Conservation (phyloP, 495 filamentous ascomycete species). For the Astrothelium macrocarpum region DNA sequence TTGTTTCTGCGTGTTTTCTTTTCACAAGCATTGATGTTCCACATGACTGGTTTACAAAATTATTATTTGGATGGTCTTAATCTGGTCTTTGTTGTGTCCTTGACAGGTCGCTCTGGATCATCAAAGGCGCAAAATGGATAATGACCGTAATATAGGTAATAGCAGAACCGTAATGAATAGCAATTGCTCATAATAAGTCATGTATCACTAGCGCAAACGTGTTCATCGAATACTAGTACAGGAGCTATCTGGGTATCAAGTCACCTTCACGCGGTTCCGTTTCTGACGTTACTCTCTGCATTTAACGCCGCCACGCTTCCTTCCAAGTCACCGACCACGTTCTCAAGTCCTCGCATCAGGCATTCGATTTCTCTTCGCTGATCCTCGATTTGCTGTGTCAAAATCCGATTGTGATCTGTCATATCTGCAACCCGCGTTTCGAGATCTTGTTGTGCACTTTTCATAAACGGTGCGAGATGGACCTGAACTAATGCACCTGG, state of each 20-base stretch:
- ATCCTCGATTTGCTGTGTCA: conserved; percentile 51
- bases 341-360: conserved; percentile 55
- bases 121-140: background rate
- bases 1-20: background rate
- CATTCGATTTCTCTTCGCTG: conserved; percentile 68
- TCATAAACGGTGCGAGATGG: conserved; percentile 60
- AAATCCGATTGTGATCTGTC: conserved; percentile 52
- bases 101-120: background rate
- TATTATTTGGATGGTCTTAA: background rate
- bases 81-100: background rate
- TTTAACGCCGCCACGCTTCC: conserved; percentile 33
- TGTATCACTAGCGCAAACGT: background rate
- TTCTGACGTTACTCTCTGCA: conserved; percentile 13
- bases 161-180: background rate
- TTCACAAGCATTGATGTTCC: background rate
- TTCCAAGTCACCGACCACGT: conserved; percentile 59
- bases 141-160: background rate
- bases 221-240: background rate
- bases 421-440: conserved; percentile 51
- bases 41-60: background rate
- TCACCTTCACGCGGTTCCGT: background rate
- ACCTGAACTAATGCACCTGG: conserved; percentile 55
- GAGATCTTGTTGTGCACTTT: conserved; percentile 49
- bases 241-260: background rate
- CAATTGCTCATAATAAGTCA: background rate